Base-by-base conservation (phyloP, 306 rosid species). In the Malus sieversii region DNA sequence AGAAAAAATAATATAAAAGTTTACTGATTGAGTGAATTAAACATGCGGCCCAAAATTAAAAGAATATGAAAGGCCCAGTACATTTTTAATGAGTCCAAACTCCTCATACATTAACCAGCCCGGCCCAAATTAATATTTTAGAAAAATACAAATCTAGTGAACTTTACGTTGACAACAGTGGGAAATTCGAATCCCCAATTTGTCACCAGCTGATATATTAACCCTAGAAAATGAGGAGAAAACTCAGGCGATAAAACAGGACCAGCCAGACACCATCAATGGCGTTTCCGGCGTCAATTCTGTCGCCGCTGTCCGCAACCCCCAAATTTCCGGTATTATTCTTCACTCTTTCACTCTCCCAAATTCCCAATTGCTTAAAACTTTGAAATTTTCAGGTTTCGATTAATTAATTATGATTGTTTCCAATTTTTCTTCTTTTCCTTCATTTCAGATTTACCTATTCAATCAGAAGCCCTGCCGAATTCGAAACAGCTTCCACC, bases 251-350 rank as follows among this genome's bases (percentile, higher is more conserved):
- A 87, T 77, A 74, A 75, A 72, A 35, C 65, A 63, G 33, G 74
- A 53, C 20, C 57, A 72, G 12, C 30, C 64, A 53, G 70, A 25
- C 30, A 25, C 38, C 9, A 68, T 68, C 84, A 78, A 82, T 84
- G 86, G 88, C 82, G 73, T 48, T 84, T 74, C 81, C 67, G 35
- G 83, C 86, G 32, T 76, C 80, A 48, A 23, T 76, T 52, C n/a
- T 62, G 22, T 63, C 75, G 65, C 81, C 77, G 12, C 62, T 64
- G 42, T 77, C 79, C 22, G 44, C 77, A 68, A 38, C 72, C 23
- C 67, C 72, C 14, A 75, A 68, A 16, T 82, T 72, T 67, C 75
- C 58, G 70, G 88, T 84, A 80, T 13, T 19, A 35, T 38, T 27
- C 75, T 66, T n/a, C 57, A 10, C 35, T 10, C 44, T 22, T 22